phyloP scores from a whole-genome alignment of 768 basidiomycete species.

The Trametopsis cervina region DNA sequence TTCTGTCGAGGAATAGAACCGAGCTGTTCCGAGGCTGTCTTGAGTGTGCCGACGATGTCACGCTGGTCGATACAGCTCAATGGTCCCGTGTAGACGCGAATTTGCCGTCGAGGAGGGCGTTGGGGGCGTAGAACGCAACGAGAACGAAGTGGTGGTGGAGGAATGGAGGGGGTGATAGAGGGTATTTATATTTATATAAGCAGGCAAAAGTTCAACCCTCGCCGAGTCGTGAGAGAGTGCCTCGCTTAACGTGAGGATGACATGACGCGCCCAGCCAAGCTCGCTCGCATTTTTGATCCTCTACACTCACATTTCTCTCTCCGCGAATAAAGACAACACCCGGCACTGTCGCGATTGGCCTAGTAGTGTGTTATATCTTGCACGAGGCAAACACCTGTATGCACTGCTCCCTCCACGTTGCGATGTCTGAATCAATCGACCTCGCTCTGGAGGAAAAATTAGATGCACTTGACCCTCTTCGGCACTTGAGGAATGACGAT shows the following conservation, averaged over 20 bases:
- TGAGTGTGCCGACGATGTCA: neutral
- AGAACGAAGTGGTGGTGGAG: slow-evolving; percentile 9
- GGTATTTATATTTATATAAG: slow-evolving; percentile 5
- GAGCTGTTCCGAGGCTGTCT: neutral
- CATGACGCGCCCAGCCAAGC: neutral
- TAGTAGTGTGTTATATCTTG: neutral
- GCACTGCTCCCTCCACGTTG: neutral
- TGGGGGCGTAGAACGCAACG: slow-evolving; percentile 11
- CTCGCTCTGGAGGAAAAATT: slow-evolving; percentile 48
- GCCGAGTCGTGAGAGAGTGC: slow-evolving; percentile 11
- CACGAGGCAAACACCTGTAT: neutral
- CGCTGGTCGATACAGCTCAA: neutral
- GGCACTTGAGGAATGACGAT: slow-evolving; percentile 45
- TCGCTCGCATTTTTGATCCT: slow-evolving; percentile 1
- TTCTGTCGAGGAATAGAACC: neutral
- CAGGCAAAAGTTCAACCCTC: slow-evolving; percentile 6
- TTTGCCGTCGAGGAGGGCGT: slow-evolving; percentile 9
- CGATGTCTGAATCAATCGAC: slow-evolving; percentile 17
- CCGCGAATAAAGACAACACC: slow-evolving; percentile 3
- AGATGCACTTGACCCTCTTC: slow-evolving; percentile 51
- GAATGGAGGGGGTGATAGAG: slow-evolving; percentile 1
- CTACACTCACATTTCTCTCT: slow-evolving; percentile 2
- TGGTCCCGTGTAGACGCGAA: too few relatives aligned
- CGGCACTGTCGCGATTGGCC: neutral
- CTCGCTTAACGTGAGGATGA: neutral